Conservation (phyloP, 2,329 filamentous ascomycete species). For the Aspergillus arachidicola region DNA sequence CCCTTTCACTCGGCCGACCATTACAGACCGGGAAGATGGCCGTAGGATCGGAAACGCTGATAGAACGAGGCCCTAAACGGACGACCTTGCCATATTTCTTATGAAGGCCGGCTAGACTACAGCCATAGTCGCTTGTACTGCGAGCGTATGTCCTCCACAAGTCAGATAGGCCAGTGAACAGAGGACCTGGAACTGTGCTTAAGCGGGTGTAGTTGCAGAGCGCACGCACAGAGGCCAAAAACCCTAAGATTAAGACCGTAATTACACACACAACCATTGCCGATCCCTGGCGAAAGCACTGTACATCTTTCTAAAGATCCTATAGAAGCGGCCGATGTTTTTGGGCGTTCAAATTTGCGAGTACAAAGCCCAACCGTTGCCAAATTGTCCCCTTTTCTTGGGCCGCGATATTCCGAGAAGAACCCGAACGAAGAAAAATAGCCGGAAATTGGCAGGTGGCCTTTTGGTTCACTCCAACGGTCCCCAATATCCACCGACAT, state of each 20-base stretch:
- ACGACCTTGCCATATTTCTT: conserved; percentile 19
- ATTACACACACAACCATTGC: conserved; percentile 16
- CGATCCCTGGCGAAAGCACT: neutral
- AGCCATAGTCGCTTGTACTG: conserved; percentile 7
- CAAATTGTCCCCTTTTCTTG: conserved; percentile 5
- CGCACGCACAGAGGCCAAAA: conserved; percentile 9
- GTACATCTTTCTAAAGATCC: neutral
- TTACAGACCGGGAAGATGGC: conserved; percentile 7
- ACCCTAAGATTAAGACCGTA: conserved; percentile 1
- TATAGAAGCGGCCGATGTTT: neutral
- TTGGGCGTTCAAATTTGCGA: neutral
- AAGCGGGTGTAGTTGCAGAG: conserved; percentile 20
- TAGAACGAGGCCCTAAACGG: conserved; percentile 17
- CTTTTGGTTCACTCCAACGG: neutral
- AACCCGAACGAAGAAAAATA: conserved; percentile 19
- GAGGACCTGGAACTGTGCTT: conserved; percentile 18
- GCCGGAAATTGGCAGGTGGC: conserved; percentile 9
- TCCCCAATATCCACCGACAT: neutral
- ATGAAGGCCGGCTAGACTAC: conserved; percentile 16
- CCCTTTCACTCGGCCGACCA: neutral
- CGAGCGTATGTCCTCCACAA: conserved; percentile 16
- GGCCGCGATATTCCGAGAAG: conserved; percentile 21
- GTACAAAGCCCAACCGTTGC: neutral
- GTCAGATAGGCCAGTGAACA: conserved; percentile 12
- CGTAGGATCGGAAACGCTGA: conserved; percentile 20